phyloP scores from a whole-genome alignment of 2,329 filamentous ascomycete species.

The Keithomyces neogunnii region DNA sequence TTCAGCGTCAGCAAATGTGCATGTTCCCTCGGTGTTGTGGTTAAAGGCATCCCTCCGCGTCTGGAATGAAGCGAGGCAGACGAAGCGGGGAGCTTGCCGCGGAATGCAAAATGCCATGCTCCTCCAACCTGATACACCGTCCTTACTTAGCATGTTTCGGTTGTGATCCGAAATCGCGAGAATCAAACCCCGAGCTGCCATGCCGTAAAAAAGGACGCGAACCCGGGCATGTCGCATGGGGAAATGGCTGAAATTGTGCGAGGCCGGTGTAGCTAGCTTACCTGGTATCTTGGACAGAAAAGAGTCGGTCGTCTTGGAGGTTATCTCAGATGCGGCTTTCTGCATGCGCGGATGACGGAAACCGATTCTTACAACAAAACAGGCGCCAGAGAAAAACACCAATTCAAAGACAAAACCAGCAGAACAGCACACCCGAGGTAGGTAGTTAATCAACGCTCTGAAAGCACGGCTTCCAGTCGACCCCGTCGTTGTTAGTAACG shows the following conservation, averaged over 20 bases:
- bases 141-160: neutral
- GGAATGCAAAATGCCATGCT: conserved; percentile 8
- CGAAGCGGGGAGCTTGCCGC: conserved; percentile 6
- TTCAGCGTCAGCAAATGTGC: conserved; percentile 7
- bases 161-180: neutral
- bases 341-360: neutral
- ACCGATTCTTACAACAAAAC: neutral
- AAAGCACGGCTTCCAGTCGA: conserved; percentile 1
- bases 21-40: conserved; percentile 12
- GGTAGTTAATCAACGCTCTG: neutral
- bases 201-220: neutral
- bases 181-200: neutral
- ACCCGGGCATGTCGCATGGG: neutral
- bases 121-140: neutral
- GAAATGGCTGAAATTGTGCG: neutral
- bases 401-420: no score
- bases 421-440: neutral
- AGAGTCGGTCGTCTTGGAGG: neutral
- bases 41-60: conserved; percentile 9
- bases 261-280: neutral
- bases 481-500: neutral
- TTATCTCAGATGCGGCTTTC: neutral
- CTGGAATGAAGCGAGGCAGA: conserved; percentile 15
- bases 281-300: neutral
- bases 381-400: no score